A percentile compares a stretch with the other conserved stretches of the same genome.
Evolutionary conservation across 2,329 filamentous ascomycete genomes (phyloP).

Genomic region (Stagonosporopsis cucurbitacearum): DNA sequence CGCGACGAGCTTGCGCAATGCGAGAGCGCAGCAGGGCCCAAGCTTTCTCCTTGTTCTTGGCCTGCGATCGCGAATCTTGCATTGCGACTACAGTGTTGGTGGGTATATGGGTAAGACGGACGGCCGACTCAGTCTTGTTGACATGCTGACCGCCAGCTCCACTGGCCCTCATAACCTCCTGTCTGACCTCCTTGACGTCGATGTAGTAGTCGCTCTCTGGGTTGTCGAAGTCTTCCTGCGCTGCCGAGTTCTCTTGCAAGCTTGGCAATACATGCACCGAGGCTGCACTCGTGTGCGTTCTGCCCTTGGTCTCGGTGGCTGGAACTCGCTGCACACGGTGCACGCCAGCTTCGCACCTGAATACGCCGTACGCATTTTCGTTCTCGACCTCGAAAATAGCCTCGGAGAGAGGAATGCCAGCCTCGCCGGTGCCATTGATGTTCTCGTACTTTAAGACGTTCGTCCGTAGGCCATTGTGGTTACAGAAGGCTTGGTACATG

Average conservation of each 20-base stretch:
- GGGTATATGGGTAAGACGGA: conserved; percentile 88
- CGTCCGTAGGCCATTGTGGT: conserved; percentile 68
- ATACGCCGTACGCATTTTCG: conserved; percentile 77
- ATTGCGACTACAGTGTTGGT: conserved; percentile 87
- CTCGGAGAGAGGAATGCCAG: conserved; percentile 78
- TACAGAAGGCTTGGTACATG: conserved; percentile 88
- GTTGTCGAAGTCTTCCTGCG: conserved; percentile 72
- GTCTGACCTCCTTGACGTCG: conserved; percentile 78
- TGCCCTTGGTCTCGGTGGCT: conserved; percentile 86
- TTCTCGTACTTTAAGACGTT: conserved; percentile 81
- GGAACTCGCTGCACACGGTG: conserved; percentile 95
- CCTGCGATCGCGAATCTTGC: conserved; percentile 91
- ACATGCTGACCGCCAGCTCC: conserved; percentile 97
- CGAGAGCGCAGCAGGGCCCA: conserved; percentile 85
- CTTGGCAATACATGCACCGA: conserved; percentile 91
- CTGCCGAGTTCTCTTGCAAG: conserved; percentile 65
- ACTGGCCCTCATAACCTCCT: conserved; percentile 88
- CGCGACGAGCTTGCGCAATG: conserved; percentile 78
- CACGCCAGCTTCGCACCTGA: conserved; percentile 90
- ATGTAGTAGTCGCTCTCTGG: conserved; percentile 92
- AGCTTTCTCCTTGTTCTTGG: conserved; percentile 84
- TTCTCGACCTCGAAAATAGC: conserved; percentile 84
- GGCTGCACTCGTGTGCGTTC: conserved; percentile 91
- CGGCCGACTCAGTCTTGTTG: conserved; percentile 96
- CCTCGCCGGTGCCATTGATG: conserved; percentile 66